Evolutionary conservation across 1,139 yeast species (phyloP), one percentile per base, ranked within the genome.

Genomic region (Yamadazyma friedrichii): DNA sequence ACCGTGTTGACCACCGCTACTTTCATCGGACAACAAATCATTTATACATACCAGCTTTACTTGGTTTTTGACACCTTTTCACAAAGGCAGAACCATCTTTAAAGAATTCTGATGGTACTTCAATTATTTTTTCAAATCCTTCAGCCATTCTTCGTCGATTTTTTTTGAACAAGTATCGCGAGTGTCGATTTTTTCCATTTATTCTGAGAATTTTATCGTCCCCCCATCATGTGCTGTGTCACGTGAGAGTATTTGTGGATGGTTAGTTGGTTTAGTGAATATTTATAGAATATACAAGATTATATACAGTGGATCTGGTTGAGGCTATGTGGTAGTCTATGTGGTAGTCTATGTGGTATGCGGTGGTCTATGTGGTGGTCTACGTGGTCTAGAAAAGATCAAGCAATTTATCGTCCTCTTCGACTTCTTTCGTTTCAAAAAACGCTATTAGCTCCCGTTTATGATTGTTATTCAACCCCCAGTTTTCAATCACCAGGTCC

Each of bases 31-130:
- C n/a, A n/a, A 30, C 6, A 32, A 32, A 9, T 17, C n/a, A 12
- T 9, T 12, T 3, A 12, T 30, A 74, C 84, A 54, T 67, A 80
- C 86, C 86, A 66, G 84, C 86, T 62, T 77, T 74, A 64, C 84
- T 84, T 53, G 98, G 98, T 71, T 91, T 93, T 61, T 93, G 86
- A 74, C 98, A 91, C 69, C 88, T 88, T 64, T 80, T 80, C 56
- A 93, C 75, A 65, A 93, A 93, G 47, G 91, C 88, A 49, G 83
- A 69, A 50, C 98, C 96, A 57, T 91, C 97, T 69, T 82, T 87
- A 67, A 89, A 73, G 73, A 91, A 89, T 61, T 88, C 96, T 52
- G 83, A 77, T 53, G 98, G 97, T 50, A 88, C 84, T 62, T 91
- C 96, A 36, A 94, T 79, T 50, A 88, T 62, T 69, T 87, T 88